phyloP scores from a whole-genome alignment of 2,329 filamentous ascomycete species.

The Ascochyta koolunga region DNA sequence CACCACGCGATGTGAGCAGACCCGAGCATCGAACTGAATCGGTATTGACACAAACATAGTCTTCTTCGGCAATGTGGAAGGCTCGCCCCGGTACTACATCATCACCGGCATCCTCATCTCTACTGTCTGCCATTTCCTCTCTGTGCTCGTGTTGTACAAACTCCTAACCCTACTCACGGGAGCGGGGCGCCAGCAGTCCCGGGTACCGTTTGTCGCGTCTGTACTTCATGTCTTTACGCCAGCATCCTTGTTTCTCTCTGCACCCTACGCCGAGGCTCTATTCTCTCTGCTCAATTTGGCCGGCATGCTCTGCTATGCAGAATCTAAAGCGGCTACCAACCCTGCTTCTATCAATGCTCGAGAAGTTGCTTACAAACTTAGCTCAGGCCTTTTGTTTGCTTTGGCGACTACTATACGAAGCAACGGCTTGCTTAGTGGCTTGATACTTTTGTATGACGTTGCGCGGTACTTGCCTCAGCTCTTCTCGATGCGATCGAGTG shows the following conservation, averaged over 20 bases:
- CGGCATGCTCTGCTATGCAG: constrained; percentile 73
- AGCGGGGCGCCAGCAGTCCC: constrained; percentile 31
- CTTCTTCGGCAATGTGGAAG: constrained; percentile 22
- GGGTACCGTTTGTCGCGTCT: constrained; percentile 71
- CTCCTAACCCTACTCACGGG: constrained; percentile 63
- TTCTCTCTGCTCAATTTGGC: constrained; percentile 79
- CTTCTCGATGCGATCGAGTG: constrained; percentile 41
- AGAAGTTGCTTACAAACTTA: constrained; percentile 57
- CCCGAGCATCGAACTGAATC: constrained; percentile 3
- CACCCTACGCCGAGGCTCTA: constrained; percentile 80
- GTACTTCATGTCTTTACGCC: constrained; percentile 83
- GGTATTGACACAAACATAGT: constrained; percentile 46
- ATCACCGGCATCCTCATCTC: constrained; percentile 70
- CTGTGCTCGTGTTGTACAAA: constrained; percentile 73
- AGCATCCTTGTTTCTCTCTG: constrained; percentile 85
- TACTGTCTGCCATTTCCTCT: constrained; percentile 76
- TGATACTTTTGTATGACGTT: constrained; percentile 67
- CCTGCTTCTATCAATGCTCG: constrained; percentile 31
- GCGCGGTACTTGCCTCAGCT: constrained; percentile 48
- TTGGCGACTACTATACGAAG: constrained; percentile 76
- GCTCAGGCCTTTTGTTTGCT: constrained; percentile 73
- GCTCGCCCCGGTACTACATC: constrained; percentile 37
- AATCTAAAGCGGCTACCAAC: constrained; percentile 35
- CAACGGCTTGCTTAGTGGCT: constrained; percentile 84
- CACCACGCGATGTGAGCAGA: constrained; percentile 50